Conservation (phyloP, 176 grass and related monocot genomes). For the Pontederia crassipes region DNA sequence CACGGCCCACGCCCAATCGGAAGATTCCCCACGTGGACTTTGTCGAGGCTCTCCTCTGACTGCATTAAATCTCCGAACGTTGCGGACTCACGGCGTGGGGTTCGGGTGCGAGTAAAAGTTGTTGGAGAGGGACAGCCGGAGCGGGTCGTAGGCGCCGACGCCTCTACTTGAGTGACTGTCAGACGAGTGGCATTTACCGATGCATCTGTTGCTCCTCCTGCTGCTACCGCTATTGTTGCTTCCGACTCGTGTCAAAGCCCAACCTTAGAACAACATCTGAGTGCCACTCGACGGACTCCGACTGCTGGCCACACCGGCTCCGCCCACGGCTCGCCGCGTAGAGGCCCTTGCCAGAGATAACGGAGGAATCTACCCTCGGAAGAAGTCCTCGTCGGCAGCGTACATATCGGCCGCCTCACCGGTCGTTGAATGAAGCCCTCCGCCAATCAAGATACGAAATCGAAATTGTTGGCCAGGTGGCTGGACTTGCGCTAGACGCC, state of each 20-base stretch:
- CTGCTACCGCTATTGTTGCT: constrained; percentile 36
- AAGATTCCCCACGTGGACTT: constrained; percentile 33
- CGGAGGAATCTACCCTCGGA: constrained; percentile 44
- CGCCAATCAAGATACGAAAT: constrained; percentile 34
- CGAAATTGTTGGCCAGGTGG: constrained; percentile 31
- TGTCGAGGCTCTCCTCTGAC: constrained; percentile 22
- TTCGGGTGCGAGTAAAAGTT: constrained; percentile 56
- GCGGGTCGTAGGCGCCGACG: constrained; percentile 1
- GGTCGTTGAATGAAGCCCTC: constrained; percentile 17
- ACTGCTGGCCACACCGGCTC: constrained; percentile 12
- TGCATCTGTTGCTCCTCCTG: constrained; percentile 50
- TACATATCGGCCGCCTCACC: constrained; percentile 31
- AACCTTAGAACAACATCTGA: constrained; percentile 20
- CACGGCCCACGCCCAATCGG: constrained; percentile 28
- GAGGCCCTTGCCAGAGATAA: constrained; percentile 2
- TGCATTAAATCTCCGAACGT: not conserved
- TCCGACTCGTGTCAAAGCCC: constrained; percentile 18
- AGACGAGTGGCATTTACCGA: constrained; percentile 44
- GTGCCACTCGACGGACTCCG: constrained; percentile 24
- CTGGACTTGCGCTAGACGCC: not conserved
- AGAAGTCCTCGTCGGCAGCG: constrained; percentile 68
- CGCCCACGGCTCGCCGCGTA: not conserved
- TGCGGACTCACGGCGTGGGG: constrained; percentile 44
- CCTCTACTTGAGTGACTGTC: constrained; percentile 28
- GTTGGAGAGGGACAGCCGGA: constrained; percentile 31